Evolutionary conservation across 768 basidiomycete genomes (phyloP).

Genomic region (Trametes cingulata): DNA sequence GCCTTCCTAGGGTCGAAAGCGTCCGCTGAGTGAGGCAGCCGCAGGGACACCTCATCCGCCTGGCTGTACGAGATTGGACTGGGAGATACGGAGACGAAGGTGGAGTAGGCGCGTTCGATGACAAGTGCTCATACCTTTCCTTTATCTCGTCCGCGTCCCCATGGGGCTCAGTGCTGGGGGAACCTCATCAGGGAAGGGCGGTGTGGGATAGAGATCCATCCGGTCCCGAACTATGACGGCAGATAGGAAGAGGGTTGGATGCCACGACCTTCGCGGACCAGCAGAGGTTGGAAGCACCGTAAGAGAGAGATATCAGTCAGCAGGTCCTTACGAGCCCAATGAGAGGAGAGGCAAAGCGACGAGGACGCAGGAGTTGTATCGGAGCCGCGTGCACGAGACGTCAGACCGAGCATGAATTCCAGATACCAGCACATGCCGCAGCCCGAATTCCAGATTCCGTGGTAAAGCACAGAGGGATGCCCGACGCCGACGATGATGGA

Average conservation of each 20-base stretch:
- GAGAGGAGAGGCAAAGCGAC: conserved; percentile 1
- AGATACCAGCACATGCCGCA: conserved; percentile 19
- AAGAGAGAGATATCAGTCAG: conserved; percentile 8
- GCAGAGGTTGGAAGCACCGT: conserved; percentile 1
- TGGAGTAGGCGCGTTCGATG: no score
- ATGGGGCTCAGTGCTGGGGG: no score
- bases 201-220: no score
- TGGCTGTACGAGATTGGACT: no score
- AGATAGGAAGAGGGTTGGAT: background rate
- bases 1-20: no score
- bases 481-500: conserved; percentile 9
- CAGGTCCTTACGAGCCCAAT: conserved; percentile 6
- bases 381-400: background rate
- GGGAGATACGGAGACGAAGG: no score
- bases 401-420: conserved; percentile 8
- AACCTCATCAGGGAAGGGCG: no score
- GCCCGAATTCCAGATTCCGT: conserved; percentile 22
- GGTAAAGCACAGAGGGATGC: background rate
- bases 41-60: no score
- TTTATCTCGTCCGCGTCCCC: no score
- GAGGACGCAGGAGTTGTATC: background rate
- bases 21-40: no score
- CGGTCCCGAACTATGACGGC: background rate
- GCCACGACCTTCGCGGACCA: background rate
- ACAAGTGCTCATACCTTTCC: no score